Evolutionary conservation across 139 green algal species (phyloP).

Genomic region (Chlamydomonas schloesseri): DNA sequence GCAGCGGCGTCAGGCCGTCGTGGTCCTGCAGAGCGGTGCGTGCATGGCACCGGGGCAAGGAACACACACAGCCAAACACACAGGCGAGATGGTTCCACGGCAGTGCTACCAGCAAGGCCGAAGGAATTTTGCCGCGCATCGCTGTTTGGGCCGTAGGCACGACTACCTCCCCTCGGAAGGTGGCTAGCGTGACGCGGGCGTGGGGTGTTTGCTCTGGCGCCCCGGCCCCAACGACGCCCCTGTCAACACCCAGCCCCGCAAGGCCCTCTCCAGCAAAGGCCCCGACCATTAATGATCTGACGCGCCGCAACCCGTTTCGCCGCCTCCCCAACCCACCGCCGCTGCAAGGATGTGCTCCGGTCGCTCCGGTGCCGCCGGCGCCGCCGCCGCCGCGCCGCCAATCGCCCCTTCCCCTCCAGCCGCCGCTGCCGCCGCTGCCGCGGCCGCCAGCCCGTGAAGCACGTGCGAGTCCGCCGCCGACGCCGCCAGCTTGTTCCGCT

Average conservation of each 20-base stretch:
- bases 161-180: too few species aligned
- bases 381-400: neutral
- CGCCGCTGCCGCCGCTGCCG: slow-evolving; percentile 34
- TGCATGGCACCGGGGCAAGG: neutral
- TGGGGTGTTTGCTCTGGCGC: too few species aligned
- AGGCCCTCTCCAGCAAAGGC: too few species aligned
- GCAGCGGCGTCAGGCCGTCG: slow-evolving; percentile 77
- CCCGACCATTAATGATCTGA: too few species aligned
- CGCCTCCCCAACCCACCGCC: neutral
- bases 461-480: slow-evolving; percentile 23
- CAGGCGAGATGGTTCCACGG: too few species aligned
- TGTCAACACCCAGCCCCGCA: too few species aligned
- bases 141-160: too few species aligned
- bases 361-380: neutral
- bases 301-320: too few species aligned
- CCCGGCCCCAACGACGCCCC: too few species aligned
- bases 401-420: slow-evolving; percentile 12
- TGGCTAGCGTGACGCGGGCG: too few species aligned
- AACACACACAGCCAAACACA: neutral
- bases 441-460: neutral
- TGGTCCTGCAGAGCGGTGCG: slow-evolving; percentile 69
- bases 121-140: too few species aligned
- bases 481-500: neutral
- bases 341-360: slow-evolving; percentile 20
- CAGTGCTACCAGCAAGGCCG: too few species aligned